Conservation (phyloP, 176 grass and related monocot genomes). For the Pontederia paniculata region DNA sequence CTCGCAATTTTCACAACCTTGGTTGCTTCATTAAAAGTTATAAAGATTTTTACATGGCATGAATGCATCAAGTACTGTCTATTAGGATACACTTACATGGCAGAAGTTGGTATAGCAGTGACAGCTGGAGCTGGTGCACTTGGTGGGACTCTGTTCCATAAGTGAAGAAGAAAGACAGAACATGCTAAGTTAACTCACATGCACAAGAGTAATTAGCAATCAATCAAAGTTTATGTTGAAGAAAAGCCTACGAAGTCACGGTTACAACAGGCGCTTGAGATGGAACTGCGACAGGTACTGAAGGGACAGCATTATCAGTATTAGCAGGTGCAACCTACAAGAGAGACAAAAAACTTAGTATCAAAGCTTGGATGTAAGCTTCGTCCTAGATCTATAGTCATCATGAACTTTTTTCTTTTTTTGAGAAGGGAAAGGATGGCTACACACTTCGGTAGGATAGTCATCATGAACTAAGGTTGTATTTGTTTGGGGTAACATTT, state of each 20-base stretch:
- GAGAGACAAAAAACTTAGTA: slow-evolving; percentile 6
- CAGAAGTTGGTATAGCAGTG: slow-evolving; percentile 40
- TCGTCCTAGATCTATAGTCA: background rate
- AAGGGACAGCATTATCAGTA: slow-evolving; percentile 30
- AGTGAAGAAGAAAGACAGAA: background rate
- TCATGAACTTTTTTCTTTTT: too few species aligned
- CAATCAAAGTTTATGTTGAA: background rate
- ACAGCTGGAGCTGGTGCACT: slow-evolving; percentile 41
- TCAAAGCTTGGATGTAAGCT: background rate
- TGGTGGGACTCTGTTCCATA: slow-evolving; percentile 33
- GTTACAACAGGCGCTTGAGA: slow-evolving; percentile 8
- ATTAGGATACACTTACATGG: slow-evolving; percentile 40
- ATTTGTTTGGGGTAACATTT: too few species aligned
- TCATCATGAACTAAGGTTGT: too few species aligned
- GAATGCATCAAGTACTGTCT: background rate
- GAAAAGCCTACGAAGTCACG: background rate
- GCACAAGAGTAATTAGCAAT: background rate
- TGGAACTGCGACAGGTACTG: slow-evolving; percentile 39
- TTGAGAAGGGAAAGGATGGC: too few species aligned
- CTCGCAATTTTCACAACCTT: too few species aligned
- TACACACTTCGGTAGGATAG: too few species aligned
- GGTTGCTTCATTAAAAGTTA: too few species aligned
- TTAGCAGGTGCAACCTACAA: slow-evolving; percentile 39
- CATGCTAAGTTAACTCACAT: slow-evolving; percentile 1
- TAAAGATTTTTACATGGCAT: background rate